Evolutionary conservation across 139 green algal species (phyloP), one percentile per base, ranked within the genome.

Genomic region (Desmodesmus armatus): DNA sequence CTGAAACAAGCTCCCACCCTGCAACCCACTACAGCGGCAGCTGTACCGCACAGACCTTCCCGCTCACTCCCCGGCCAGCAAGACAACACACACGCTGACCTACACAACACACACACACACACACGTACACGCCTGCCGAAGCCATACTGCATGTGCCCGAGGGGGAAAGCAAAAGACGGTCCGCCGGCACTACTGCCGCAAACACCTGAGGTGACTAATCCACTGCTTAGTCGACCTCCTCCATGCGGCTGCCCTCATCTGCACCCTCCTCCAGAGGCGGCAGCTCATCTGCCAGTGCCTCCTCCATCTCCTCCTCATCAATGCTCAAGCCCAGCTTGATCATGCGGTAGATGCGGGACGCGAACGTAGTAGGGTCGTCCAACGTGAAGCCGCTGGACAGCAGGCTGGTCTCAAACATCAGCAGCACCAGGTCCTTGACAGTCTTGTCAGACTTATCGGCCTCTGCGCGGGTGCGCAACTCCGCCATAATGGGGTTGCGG

Each of bases 391-490:
- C 98, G 33, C 92, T 97, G 27, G 92, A 94, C 63, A 99, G 95
- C 86, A 99, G 91, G n/a, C 97, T 93, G 35, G 98, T 99, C 94
- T 99, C 98, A 88, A 97, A 98, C 88, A 99, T 92, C 86, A 99
- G 94, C 90, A 99, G 93, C 62, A 99, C 96, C 76, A 99, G 93
- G 88, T 99, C 98, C 92, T 99, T 99, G 0, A 99, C 98, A 9
- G 98, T 99, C 94, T 99, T 99, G 94, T 99, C 98, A 41, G 87
- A 93, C 94, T 98, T 98, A 93, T 99, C 97, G 0, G 96, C 96
- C 53, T 98, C 95, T 1, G 91, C 91, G 69, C 96, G 94, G 85
- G 96, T 96, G 70, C 91, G 90, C 37, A 99, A 91, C 92, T 99
- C 96, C 47, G 91, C 80, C 88, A 99, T 96, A 90, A 99, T 99